Base-by-base conservation (phyloP, 345 rosid genomes). In the Combretum micranthum region DNA sequence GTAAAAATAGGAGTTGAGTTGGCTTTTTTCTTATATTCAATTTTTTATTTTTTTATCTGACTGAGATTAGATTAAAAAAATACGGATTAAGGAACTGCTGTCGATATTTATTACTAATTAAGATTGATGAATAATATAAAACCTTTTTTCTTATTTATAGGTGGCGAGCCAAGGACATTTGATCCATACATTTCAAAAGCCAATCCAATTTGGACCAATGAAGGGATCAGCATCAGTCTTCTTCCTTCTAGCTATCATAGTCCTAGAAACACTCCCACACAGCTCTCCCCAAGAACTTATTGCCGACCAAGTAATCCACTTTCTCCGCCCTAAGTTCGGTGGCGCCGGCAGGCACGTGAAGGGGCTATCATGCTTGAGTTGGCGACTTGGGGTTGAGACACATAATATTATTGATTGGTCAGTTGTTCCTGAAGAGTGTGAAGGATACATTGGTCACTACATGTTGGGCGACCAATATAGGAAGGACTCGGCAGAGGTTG, bases 341-440 rank as follows among this genome's bases (percentile, higher is more conserved):
- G 12, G 67, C 26, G 26, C 61, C 37, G 67, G 66, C 25, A 3
- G 42, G 18, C 32, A 13, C 1, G 56, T 66, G 17, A 42, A 44
- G 0, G 77, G 75, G 25, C 14, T 70, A 47, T 65, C 75, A 0
- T 83, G 89, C 68, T 61, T 62, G 64, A 87, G 91, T 49, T 87
- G 88, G 95, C 76, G 79, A 18, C 63, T 80, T 10, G 88, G 70
- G 20, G 90, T 87, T 46, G 95, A 87, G 62, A 77, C 86, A 0
- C 47, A 72, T 61, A 87, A 79, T 68, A 55, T 87, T 39, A 53
- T 71, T 19, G 65, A 63, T 5, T 87, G 86, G 79, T 2, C 5
- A 4, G 67, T 75, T 0, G 64, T 82, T 20, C 95, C 95, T 2
- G 55, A 42, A 9, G 56, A 68, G 58, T 87, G 90, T 39, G 60